Conservation (phyloP, 352 stramenopile species). For the Nothophytophthora sp. region DNA sequence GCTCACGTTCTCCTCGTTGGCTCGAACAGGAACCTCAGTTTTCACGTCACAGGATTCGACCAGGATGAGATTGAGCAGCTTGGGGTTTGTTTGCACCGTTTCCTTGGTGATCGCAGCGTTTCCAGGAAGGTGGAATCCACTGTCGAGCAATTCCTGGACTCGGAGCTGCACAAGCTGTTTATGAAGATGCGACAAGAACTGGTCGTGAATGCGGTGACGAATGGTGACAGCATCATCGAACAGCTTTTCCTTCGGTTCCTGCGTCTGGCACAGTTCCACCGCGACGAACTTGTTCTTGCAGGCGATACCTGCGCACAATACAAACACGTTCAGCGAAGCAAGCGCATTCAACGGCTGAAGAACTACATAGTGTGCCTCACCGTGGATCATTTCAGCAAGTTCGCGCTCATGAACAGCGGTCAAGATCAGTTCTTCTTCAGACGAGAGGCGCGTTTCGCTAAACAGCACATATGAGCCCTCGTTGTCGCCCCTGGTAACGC, state of each 20-base stretch:
- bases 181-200: slow-evolving; percentile 39
- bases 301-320: slow-evolving; percentile 45
- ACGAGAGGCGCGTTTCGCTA: slow-evolving; percentile 64
- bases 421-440: slow-evolving; percentile 67
- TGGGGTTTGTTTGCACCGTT: slow-evolving; percentile 13
- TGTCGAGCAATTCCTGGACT: slow-evolving; percentile 9
- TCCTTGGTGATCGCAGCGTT: slow-evolving; percentile 23
- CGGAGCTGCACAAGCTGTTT: slow-evolving; percentile 26
- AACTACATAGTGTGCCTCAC: slow-evolving; percentile 14
- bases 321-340: not conserved
- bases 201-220: slow-evolving; percentile 42
- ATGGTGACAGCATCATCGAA: slow-evolving; percentile 37
- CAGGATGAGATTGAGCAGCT: slow-evolving; percentile 44
- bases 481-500: slow-evolving; percentile 51
- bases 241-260: slow-evolving; percentile 47
- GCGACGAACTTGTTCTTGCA: slow-evolving; percentile 67
- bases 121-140: slow-evolving; percentile 5
- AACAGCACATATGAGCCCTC: slow-evolving; percentile 75
- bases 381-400: slow-evolving; percentile 58
- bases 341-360: no score
- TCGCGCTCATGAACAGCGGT: slow-evolving; percentile 66
- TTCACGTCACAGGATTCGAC: slow-evolving; percentile 55
- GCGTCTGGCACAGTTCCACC: slow-evolving; percentile 65
- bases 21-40: slow-evolving; percentile 37
- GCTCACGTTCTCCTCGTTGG: slow-evolving; percentile 43